phyloP scores from a whole-genome alignment of 371 early-diverging fungal species.

The Haplosporangium sp. region DNA sequence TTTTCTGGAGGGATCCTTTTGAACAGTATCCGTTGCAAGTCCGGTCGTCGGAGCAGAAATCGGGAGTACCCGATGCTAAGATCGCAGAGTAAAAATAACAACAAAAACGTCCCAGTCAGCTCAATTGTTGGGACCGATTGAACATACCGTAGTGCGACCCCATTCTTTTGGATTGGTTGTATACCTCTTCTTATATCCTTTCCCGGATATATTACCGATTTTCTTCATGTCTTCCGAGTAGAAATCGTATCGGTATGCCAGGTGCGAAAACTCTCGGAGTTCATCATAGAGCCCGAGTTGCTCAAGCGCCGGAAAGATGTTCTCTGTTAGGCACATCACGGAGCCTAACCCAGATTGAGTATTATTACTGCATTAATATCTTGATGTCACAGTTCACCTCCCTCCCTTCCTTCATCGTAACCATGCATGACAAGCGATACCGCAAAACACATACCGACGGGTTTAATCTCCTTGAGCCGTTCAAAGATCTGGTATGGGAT shows the following conservation, averaged over 20 bases:
- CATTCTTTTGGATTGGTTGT: background rate
- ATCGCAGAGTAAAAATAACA: too few relatives aligned
- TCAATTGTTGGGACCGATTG: background rate
- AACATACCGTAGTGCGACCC: background rate
- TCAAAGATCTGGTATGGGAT: conserved; percentile 25
- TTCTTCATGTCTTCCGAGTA: background rate
- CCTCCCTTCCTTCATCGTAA: background rate
- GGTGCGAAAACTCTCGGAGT: conserved; percentile 3
- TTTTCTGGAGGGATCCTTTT: conserved; percentile 7
- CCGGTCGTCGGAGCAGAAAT: conserved; percentile 11
- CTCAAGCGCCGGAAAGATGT: conserved; percentile 29
- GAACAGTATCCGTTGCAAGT: conserved; percentile 8
- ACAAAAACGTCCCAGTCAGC: background rate
- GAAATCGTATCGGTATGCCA: background rate
- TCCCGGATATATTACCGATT: background rate
- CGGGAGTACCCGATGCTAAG: conserved; percentile 6
- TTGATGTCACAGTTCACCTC: background rate
- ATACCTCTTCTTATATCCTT: conserved; percentile 1
- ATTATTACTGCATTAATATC: background rate
- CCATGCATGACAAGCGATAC: background rate
- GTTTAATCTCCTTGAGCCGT: background rate
- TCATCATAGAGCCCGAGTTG: conserved; percentile 24
- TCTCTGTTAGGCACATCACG: conserved; percentile 9
- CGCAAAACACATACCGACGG: conserved; percentile 2
- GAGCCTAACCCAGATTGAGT: conserved; percentile 1